phyloP scores from a whole-genome alignment of 1,284 basidiomycete species.

The Athelia psychrophila region DNA sequence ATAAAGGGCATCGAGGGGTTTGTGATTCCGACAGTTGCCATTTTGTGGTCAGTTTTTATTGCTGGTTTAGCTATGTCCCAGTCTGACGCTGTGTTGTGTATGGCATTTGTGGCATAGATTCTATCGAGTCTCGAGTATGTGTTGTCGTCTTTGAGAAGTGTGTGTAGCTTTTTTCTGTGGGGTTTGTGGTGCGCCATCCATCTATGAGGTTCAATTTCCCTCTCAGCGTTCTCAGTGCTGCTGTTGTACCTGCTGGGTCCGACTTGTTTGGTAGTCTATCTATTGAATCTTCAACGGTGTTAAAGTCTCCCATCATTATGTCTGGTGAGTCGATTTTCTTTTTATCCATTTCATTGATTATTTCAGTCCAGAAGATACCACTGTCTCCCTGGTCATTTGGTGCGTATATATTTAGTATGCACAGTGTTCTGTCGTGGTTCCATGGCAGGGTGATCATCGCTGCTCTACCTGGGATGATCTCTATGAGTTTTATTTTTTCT shows the following conservation, averaged over 20 bases:
- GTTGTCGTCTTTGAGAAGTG: neutral
- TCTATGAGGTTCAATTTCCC: constrained; percentile 21
- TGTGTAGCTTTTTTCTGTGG: constrained; percentile 15
- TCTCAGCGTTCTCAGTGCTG: constrained; percentile 18
- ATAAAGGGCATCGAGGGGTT: constrained; percentile 19
- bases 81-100: constrained; percentile 7
- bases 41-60: constrained; percentile 26
- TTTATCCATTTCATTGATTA: constrained; percentile 12
- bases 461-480: constrained; percentile 29
- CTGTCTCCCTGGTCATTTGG: constrained; percentile 27
- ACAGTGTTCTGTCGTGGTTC: constrained; percentile 10
- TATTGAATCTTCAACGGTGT: constrained; percentile 34
- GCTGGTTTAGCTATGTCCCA: constrained; percentile 22
- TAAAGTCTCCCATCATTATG: constrained; percentile 39
- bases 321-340: constrained; percentile 18
- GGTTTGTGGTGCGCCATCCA: constrained; percentile 32
- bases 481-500: constrained; percentile 3
- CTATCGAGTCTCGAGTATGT: constrained; percentile 23
- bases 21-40: constrained; percentile 21
- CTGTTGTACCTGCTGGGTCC: constrained; percentile 12
- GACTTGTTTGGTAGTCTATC: constrained; percentile 27
- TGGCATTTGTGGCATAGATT: constrained; percentile 23
- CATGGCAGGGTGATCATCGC: constrained; percentile 16
- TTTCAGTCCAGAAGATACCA: constrained; percentile 23
- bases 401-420: constrained; percentile 33